phyloP scores from a whole-genome alignment of 768 basidiomycete species.

The Lactarius psammicola region DNA sequence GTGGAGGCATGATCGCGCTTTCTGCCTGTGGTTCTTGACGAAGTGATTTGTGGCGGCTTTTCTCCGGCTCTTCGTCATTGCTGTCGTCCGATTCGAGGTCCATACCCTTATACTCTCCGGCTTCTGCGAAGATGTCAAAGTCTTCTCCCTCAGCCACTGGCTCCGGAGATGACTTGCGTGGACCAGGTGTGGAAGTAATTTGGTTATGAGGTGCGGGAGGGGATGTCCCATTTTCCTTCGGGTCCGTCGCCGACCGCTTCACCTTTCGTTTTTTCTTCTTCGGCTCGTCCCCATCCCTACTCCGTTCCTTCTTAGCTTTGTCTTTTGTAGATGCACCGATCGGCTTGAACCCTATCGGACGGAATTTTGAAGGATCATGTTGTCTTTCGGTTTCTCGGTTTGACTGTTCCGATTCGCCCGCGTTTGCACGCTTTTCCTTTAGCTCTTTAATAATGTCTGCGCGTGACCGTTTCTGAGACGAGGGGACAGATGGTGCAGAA shows the following conservation, averaged over 20 bases:
- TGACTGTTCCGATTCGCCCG: conserved; percentile 23
- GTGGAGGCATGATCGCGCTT: neutral
- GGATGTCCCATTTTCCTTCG: neutral
- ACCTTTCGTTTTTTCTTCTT: conserved; percentile 62
- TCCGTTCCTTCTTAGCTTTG: conserved; percentile 51
- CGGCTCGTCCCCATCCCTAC: conserved; percentile 43
- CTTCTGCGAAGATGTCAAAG: conserved; percentile 85
- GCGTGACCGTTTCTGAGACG: conserved; percentile 70
- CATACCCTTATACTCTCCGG: conserved; percentile 77
- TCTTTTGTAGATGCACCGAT: conserved; percentile 42
- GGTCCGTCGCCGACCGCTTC: conserved; percentile 33
- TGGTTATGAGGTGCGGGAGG: conserved; percentile 21
- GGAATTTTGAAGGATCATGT: conserved; percentile 43
- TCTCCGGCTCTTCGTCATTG: conserved; percentile 21
- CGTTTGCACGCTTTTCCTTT: conserved; percentile 54
- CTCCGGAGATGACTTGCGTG: conserved; percentile 34
- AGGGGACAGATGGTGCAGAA: conserved; percentile 30
- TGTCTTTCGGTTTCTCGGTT: conserved; percentile 37
- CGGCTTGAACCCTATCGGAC: conserved; percentile 63
- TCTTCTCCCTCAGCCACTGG: conserved; percentile 55
- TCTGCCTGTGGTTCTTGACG: neutral
- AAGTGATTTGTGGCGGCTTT: neutral
- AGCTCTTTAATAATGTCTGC: conserved; percentile 72
- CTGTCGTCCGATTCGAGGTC: conserved; percentile 48
- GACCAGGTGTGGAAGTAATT: conserved; percentile 17